These are phyloP conservation scores for Talaromyces rugulosus DNA, from an alignment of 2,329 filamentous ascomycete genomes.

Conservation along the genomic window DNA sequence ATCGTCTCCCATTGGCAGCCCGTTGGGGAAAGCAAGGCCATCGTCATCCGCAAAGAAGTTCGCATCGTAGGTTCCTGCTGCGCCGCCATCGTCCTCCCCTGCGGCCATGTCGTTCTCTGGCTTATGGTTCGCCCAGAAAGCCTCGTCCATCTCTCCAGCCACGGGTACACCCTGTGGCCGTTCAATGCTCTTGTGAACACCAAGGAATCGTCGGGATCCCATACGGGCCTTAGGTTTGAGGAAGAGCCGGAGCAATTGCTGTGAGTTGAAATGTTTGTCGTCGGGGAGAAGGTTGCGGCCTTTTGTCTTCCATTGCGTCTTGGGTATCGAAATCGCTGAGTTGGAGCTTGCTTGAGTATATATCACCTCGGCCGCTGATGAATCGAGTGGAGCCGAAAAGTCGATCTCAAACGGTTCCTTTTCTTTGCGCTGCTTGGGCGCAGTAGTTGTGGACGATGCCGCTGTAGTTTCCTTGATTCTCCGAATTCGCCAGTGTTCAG, in stretches of 20 bases:
- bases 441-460: slow-evolving; percentile 38
- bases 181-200: slow-evolving; percentile 36
- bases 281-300: slow-evolving; percentile 89
- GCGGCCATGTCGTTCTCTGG: slow-evolving; percentile 50
- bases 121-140: slow-evolving; percentile 75
- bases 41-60: slow-evolving; percentile 87
- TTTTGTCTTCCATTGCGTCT: slow-evolving; percentile 94
- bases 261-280: slow-evolving; percentile 97
- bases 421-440: slow-evolving; percentile 71
- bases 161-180: slow-evolving; percentile 50
- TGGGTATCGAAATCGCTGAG: slow-evolving; percentile 76
- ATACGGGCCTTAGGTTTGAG: slow-evolving; percentile 89
- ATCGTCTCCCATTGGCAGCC: slow-evolving; percentile 42
- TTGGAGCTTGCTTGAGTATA: slow-evolving; percentile 79
- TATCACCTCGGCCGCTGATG: slow-evolving; percentile 67
- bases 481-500: slow-evolving; percentile 97
- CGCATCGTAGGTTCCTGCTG: slow-evolving; percentile 81
- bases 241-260: slow-evolving; percentile 82
- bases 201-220: slow-evolving; percentile 58
- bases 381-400: slow-evolving; percentile 71
- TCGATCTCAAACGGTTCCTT: slow-evolving; percentile 96
- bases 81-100: slow-evolving; percentile 49
- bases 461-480: slow-evolving; percentile 77
- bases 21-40: slow-evolving; percentile 44
- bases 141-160: slow-evolving; percentile 84